Evolutionary conservation across 352 stramenopile genomes (phyloP), one percentile per base, ranked within the genome.

Genomic region (Phytophthora fragariaefolia): DNA sequence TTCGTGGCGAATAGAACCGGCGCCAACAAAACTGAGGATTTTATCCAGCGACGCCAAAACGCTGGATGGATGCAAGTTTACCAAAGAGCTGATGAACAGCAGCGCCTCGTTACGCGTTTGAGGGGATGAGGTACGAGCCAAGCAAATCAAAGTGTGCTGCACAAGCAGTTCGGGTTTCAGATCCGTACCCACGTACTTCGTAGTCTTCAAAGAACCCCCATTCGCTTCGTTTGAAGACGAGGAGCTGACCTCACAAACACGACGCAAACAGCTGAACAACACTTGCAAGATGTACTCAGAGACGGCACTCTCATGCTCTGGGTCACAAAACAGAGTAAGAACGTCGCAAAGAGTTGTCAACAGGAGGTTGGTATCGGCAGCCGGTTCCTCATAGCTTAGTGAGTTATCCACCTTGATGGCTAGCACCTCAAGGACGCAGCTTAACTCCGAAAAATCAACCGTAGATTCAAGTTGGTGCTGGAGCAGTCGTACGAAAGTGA

Each of bases 221-320:
- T 61, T 69, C 32, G 12, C 28, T 49, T 63, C 24, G 12, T 53
- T 66, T 5, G 23, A 58, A 23, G 48, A 51, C 10, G 61, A 51
- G 7, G 56, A 63, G 17, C 42, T 63, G 6, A 65, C 58, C 50
- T 93, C 79, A 30, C 87, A 95, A 7, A 91, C 76, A 40, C 83
- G 84, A 57, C 87, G 83, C 53, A 95, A 66, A 32, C 87, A 93
- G 26, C 76, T 78, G 57, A 93, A 95, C 18, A 95, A 63, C 15
- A 95, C 77, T 65, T 95, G 87, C 17, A 93, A 56, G n/a, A 92
- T 76, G 69, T 95, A 95, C 60, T 95, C 83, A 1, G 86, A 91
- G 6, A 91, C 80, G 17, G 64, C 60, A n/a, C 65, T 78, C 24
- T 86, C 73, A 51, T 90, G 65, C 23, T 82, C 76, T 7, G 76